A percentile compares a stretch with the other conserved stretches of the same genome.
phyloP scores from a whole-genome alignment of 257 asterid genomes.

The Fraxinus pennsylvanica region DNA sequence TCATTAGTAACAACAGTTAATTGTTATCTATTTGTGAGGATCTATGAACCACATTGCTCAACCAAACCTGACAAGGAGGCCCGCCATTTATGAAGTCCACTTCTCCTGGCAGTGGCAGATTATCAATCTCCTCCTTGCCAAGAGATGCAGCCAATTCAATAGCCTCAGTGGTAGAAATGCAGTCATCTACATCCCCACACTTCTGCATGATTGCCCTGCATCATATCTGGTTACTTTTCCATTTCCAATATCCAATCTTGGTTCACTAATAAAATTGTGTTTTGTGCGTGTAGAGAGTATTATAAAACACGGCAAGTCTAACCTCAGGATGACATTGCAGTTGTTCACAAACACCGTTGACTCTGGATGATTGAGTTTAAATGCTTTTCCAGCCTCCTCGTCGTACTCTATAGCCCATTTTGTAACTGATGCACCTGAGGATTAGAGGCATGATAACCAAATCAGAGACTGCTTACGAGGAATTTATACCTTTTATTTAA shows the following conservation, averaged over 20 bases:
- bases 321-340: slow-evolving; percentile 93
- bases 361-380: slow-evolving; percentile 88
- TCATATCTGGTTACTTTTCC: slow-evolving; percentile 26
- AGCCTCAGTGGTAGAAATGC: slow-evolving; percentile 90
- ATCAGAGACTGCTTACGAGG: slow-evolving; percentile 14
- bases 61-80: slow-evolving; percentile 94
- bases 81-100: slow-evolving; percentile 98
- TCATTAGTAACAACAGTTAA: slow-evolving; percentile 20
- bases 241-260: slow-evolving; percentile 13
- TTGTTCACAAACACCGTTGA: slow-evolving; percentile 73
- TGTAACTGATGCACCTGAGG: slow-evolving; percentile 63
- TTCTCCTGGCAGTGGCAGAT: slow-evolving; percentile 87
- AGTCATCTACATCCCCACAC: slow-evolving; percentile 85
- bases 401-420: slow-evolving; percentile 99
- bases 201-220: slow-evolving; percentile 91
- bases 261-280: slow-evolving; percentile 16
- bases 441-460: slow-evolving; percentile 22
- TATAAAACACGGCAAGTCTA: slow-evolving; percentile 11
- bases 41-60: slow-evolving; percentile 16
- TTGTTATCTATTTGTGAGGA: slow-evolving; percentile 1
- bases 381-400: slow-evolving; percentile 87
- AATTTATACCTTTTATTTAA: slow-evolving; percentile 9
- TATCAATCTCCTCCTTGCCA: slow-evolving; percentile 55
- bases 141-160: slow-evolving; percentile 63
- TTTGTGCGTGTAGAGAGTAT: background rate